Base-by-base conservation (phyloP, 805 yeast genomes). In the Metschnikowia matae region DNA sequence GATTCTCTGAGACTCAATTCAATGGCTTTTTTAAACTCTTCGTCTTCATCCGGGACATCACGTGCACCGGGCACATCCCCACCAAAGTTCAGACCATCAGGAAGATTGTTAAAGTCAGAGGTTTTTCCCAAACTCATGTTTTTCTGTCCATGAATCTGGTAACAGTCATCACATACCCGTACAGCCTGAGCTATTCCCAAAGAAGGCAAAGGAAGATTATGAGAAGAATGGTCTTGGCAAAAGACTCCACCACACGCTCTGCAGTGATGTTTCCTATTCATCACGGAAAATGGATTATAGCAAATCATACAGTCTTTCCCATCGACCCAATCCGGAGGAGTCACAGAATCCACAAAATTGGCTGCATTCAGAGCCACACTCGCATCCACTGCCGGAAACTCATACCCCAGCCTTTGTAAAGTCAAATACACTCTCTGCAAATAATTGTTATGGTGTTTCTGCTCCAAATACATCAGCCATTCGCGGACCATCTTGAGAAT, bases 311-410 rank as follows among this genome's bases (percentile, higher is more conserved):
- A 94, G 3, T 89, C 89, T 59, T 89, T 96, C 10, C 91, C 86
- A 62, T 94, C 99, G 20, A 87, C 84, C 99, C 99, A 94, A 59
- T 90, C 97, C 0, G 99, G 98, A 1, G 99, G 97, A 4, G 91
- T 91, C 54, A 83, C 86, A 1, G 96, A 81, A 60, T 92, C 97
- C 44, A 92, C 81, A 65, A 91, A 82, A 17, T 70, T 70, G 32
- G 74, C 65, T 44, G 74, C 75, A 20, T 69, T 62, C 29, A 62
- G 62, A 4, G 78, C 73, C 26, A 52, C 48, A 13, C 48, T 48
- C 17, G 49, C 50, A 34, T 67, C 65, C 26, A 65, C 62, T 23
- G 70, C 70, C 0, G 96, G 96, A 61, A 91, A 89, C 48, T 75
- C 71, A 57, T 80, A 81, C 1, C 85, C 91, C 50, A 85, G 86